These are phyloP conservation scores for Sequoia sempervirens DNA, from an alignment of 75 land plant genomes.

Conservation along the genomic window DNA sequence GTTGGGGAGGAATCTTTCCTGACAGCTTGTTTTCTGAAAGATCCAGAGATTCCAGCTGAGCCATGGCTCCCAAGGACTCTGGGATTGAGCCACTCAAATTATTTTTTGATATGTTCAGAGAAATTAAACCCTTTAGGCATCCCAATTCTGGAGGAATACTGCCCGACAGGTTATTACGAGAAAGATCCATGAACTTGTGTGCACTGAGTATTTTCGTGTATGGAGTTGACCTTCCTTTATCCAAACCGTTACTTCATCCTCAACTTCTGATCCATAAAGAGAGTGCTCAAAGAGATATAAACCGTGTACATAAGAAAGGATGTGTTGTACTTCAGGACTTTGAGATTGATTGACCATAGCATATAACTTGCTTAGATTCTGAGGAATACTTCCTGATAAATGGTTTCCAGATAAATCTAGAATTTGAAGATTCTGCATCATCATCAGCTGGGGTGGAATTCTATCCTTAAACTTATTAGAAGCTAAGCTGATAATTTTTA, in stretches of 20 bases:
- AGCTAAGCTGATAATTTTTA: too few species aligned
- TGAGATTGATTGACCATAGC: not conserved
- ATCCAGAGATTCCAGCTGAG: too few species aligned
- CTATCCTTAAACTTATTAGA: too few species aligned
- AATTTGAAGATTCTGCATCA: too few species aligned
- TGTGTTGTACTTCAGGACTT: too few species aligned
- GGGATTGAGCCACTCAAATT: constrained; percentile 18
- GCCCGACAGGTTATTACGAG: not conserved
- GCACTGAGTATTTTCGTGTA: not conserved
- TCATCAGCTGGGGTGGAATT: too few species aligned
- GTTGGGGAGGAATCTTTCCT: constrained; percentile 15
- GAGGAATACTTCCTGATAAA: not conserved
- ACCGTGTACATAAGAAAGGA: too few species aligned
- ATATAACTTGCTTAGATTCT: not conserved
- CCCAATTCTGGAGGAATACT: not conserved
- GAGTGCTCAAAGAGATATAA: too few species aligned
- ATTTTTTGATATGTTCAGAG: not conserved
- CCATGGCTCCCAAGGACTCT: not conserved
- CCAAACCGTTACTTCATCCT: not conserved
- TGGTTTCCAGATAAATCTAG: too few species aligned
- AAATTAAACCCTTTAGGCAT: not conserved
- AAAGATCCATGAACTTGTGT: not conserved
- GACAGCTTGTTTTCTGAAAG: not conserved
- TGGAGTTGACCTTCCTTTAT: not conserved
- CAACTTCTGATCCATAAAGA: not conserved